A percentile compares a stretch with the other conserved stretches of the same genome.
These are phyloP conservation scores for Gynandropsis gynandra DNA, from an alignment of 345 rosid genomes.

Conservation along the genomic window DNA sequence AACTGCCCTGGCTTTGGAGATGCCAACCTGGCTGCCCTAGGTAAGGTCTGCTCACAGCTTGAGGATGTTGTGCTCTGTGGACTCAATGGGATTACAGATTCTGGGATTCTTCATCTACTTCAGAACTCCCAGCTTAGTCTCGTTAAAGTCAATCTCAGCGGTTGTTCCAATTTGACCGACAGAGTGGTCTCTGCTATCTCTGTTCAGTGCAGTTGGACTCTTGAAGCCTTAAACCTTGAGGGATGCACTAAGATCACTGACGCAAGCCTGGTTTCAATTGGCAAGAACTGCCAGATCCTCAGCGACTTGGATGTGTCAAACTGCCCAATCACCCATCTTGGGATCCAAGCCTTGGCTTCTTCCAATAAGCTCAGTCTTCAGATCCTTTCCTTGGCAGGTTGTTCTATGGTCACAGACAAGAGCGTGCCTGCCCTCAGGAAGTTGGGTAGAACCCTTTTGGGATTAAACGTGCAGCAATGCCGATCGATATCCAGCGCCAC, in stretches of 20 bases:
- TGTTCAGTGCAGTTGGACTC: slow-evolving; percentile 56
- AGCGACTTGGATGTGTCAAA: slow-evolving; percentile 73
- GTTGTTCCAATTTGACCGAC: slow-evolving; percentile 71
- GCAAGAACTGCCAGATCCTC: slow-evolving; percentile 58
- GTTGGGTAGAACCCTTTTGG: slow-evolving; percentile 60
- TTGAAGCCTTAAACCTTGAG: slow-evolving; percentile 63
- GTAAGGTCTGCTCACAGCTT: slow-evolving; percentile 66
- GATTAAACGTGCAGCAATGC: slow-evolving; percentile 79
- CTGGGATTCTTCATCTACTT: slow-evolving; percentile 53
- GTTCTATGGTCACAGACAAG: slow-evolving; percentile 59
- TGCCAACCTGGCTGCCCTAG: slow-evolving; percentile 50
- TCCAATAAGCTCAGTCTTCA: slow-evolving; percentile 54
- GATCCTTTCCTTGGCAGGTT: slow-evolving; percentile 69
- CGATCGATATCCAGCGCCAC: slow-evolving; percentile 49
- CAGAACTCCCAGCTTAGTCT: slow-evolving; percentile 52
- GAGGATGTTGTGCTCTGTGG: slow-evolving; percentile 59
- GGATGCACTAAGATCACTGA: slow-evolving; percentile 69
- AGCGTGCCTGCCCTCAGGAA: slow-evolving; percentile 45
- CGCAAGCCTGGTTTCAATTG: slow-evolving; percentile 50
- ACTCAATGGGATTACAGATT: slow-evolving; percentile 63
- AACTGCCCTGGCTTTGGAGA: slow-evolving; percentile 93
- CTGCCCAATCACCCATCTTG: slow-evolving; percentile 60
- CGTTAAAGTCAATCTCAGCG: slow-evolving; percentile 64
- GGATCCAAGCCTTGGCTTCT: slow-evolving; percentile 48
- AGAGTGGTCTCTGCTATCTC: slow-evolving; percentile 47